A percentile compares a stretch with the other conserved stretches of the same genome.
These are phyloP conservation scores for Neurospora sp. DNA, from an alignment of 495 filamentous ascomycete genomes.

Conservation along the genomic window DNA sequence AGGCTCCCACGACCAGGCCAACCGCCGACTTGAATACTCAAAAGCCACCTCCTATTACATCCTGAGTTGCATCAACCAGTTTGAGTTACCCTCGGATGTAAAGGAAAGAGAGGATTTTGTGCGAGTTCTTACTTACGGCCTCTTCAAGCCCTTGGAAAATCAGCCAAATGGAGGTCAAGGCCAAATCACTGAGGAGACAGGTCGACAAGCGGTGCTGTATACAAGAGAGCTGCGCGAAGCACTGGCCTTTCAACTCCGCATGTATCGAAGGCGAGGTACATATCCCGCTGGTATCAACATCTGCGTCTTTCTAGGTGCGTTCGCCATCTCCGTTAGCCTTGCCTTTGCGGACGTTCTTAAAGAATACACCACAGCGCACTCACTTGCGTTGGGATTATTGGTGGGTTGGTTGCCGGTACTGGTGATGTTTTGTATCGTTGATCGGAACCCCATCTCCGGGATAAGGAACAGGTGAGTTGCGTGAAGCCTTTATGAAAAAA, in stretches of 20 bases:
- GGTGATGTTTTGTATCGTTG: constrained; percentile 34
- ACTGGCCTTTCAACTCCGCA: constrained; percentile 6
- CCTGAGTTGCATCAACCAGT: constrained; percentile 11
- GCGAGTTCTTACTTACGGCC: constrained; percentile 2
- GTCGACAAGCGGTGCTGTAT: background rate
- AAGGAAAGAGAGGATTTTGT: background rate
- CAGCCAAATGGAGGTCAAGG: background rate
- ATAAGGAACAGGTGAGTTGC: constrained; percentile 22
- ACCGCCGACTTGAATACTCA: background rate
- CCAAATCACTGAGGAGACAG: background rate
- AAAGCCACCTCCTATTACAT: constrained; percentile 10
- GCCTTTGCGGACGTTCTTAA: constrained; percentile 31
- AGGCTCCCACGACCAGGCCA: background rate
- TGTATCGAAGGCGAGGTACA: constrained; percentile 6
- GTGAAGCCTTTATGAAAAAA: background rate
- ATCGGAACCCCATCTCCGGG: constrained; percentile 37
- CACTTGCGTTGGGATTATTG: constrained; percentile 37
- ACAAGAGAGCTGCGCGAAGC: constrained; percentile 6
- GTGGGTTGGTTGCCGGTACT: constrained; percentile 41
- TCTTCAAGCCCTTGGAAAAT: constrained; percentile 4
- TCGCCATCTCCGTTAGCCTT: constrained; percentile 33
- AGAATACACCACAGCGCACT: constrained; percentile 29
- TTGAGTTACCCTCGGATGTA: background rate
- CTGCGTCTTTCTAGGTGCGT: constrained; percentile 16
- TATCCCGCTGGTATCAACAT: constrained; percentile 1